phyloP scores from a whole-genome alignment of 2,329 filamentous ascomycete genomes.

The Exutisphaerella laricina region DNA sequence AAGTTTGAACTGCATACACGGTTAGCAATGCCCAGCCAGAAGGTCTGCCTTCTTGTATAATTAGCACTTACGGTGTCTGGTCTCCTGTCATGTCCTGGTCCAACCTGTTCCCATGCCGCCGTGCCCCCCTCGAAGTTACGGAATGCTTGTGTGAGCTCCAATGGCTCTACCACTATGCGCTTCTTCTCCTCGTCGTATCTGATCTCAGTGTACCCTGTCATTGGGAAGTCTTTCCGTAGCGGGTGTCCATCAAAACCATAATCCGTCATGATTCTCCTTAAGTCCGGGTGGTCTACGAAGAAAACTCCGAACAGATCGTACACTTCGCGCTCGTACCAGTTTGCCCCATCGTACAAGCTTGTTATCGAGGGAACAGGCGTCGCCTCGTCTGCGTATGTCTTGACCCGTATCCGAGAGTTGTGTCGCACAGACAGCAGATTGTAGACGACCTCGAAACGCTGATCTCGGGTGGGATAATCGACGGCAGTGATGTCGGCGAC shows the following conservation, averaged over 20 bases:
- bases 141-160: slow-evolving; percentile 97
- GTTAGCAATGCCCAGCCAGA: slow-evolving; percentile 10
- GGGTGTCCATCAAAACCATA: slow-evolving; percentile 99
- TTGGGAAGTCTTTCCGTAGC: slow-evolving; percentile 92
- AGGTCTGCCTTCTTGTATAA: too few relatives aligned
- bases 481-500: slow-evolving; percentile 88
- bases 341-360: slow-evolving; percentile 83
- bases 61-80: slow-evolving; percentile 61
- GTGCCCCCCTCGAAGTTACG: slow-evolving; percentile 84
- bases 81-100: slow-evolving; percentile 67
- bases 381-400: slow-evolving; percentile 97
- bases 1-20: slow-evolving; percentile 66
- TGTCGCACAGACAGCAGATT: slow-evolving; percentile 93
- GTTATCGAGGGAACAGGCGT: slow-evolving; percentile 87
- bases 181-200: slow-evolving; percentile 99
- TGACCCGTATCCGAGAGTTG: slow-evolving; percentile 94
- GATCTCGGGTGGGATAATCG: slow-evolving; percentile 90
- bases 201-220: slow-evolving; percentile 97
- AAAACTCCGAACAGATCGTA: slow-evolving; percentile 98
- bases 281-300: slow-evolving; percentile 89
- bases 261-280: slow-evolving; percentile 97
- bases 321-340: slow-evolving; percentile 98
- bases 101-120: slow-evolving; percentile 61
- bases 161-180: slow-evolving; percentile 93
- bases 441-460: slow-evolving; percentile 97